phyloP scores from a whole-genome alignment of 1,284 basidiomycete species.

The Boletus semigastroideus region DNA sequence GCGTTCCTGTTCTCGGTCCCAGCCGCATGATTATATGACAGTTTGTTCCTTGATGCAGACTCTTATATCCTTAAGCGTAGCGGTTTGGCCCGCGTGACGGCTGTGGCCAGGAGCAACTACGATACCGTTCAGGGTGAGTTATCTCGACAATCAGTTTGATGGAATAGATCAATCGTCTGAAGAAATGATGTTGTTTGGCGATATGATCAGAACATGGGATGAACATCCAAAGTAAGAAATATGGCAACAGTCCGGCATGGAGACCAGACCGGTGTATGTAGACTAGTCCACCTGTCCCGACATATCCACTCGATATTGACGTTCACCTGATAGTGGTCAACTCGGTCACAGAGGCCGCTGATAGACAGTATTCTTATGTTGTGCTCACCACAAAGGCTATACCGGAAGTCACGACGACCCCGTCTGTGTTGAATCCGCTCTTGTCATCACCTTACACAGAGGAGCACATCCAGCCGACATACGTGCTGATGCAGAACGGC shows the following conservation, averaged over 20 bases:
- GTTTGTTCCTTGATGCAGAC: constrained; percentile 39
- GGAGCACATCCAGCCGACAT: constrained; percentile 51
- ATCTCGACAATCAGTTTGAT: background rate
- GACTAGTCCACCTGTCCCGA: background rate
- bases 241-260: constrained; percentile 59
- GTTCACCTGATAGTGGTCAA: constrained; percentile 46
- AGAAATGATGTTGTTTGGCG: background rate
- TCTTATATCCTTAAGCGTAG: constrained; percentile 62
- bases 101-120: constrained; percentile 74
- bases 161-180: background rate
- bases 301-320: background rate
- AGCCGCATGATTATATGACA: background rate
- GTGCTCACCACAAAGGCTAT: constrained; percentile 73
- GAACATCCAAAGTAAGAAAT: constrained; percentile 57
- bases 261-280: constrained; percentile 60
- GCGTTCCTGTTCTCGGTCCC: constrained; percentile 13
- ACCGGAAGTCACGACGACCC: constrained; percentile 63
- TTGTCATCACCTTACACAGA: constrained; percentile 52
- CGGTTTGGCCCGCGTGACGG: constrained; percentile 67
- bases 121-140: constrained; percentile 50
- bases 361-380: constrained; percentile 63
- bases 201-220: constrained; percentile 46
- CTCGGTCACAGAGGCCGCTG: constrained; percentile 58
- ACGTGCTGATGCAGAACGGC: constrained; percentile 77
- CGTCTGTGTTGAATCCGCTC: constrained; percentile 57